A percentile compares a stretch with the other conserved stretches of the same genome.
These are phyloP conservation scores for Fusarium avenaceum DNA, from an alignment of 2,329 filamentous ascomycete genomes.

Conservation along the genomic window DNA sequence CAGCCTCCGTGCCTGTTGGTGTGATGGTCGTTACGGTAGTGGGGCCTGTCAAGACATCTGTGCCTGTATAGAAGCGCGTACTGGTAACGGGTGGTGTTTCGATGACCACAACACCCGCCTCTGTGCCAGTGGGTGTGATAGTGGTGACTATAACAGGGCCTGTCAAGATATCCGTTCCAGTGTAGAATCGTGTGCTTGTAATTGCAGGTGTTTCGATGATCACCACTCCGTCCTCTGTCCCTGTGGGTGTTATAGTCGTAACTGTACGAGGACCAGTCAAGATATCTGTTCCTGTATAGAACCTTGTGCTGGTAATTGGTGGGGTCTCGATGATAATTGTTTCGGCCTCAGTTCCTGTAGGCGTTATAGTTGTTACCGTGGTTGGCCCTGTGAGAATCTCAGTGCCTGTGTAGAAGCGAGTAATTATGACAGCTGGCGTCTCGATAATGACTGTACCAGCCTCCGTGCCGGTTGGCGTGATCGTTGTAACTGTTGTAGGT, in stretches of 20 bases:
- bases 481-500: neutral
- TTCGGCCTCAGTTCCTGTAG: neutral
- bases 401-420: conserved; percentile 2
- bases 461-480: neutral
- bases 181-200: neutral
- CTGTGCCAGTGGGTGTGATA: neutral
- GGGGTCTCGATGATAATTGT: neutral
- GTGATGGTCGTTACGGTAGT: neutral
- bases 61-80: neutral
- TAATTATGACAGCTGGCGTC: neutral
- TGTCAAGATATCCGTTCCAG: neutral
- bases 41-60: neutral
- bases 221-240: neutral
- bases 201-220: neutral
- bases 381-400: neutral
- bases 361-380: neutral
- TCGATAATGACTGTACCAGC: neutral
- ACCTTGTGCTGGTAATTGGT: neutral
- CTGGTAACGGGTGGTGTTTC: neutral
- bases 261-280: neutral
- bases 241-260: neutral
- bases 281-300: neutral
- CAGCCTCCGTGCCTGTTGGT: neutral
- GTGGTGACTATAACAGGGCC: neutral
- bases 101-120: neutral